Conservation (phyloP, 805 yeast genomes). For the Spathaspora passalidarum region DNA sequence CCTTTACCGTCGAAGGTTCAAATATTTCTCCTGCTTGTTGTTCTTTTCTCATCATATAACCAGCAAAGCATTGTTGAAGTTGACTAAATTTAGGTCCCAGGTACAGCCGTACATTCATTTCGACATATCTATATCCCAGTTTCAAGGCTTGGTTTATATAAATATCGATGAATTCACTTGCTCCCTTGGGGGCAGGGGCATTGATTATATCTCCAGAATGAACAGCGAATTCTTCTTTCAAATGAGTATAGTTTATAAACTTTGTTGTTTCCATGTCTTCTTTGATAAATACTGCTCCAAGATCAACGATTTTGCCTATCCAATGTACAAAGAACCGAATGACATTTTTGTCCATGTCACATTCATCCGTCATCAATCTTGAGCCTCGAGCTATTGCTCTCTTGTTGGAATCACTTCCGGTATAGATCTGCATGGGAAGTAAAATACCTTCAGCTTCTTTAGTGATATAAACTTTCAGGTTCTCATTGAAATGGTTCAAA, state of each 20-base stretch:
- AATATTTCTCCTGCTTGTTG: slow-evolving; percentile 7
- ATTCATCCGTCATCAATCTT: background rate
- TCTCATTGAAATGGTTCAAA: background rate
- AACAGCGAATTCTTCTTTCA: slow-evolving; percentile 3
- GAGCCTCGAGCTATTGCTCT: slow-evolving; percentile 10
- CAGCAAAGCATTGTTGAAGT: slow-evolving; percentile 9
- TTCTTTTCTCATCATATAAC: slow-evolving; percentile 8
- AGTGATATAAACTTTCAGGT: slow-evolving; percentile 3
- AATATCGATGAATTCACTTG: slow-evolving; percentile 10
- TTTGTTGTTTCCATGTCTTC: slow-evolving; percentile 1
- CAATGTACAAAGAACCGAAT: slow-evolving; percentile 9
- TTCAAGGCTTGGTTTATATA: slow-evolving; percentile 5
- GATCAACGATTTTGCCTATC: slow-evolving; percentile 9
- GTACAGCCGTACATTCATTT: slow-evolving; percentile 8
- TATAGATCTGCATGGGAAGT: slow-evolving; percentile 7
- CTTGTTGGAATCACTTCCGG: slow-evolving; percentile 6
- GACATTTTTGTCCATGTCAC: slow-evolving; percentile 1
- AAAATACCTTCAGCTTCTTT: slow-evolving; percentile 3
- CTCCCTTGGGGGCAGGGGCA: slow-evolving; percentile 10
- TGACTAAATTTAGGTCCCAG: slow-evolving; percentile 3
- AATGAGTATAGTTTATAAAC: background rate
- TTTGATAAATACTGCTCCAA: slow-evolving; percentile 3
- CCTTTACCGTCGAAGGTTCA: slow-evolving; percentile 9
- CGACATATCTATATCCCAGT: slow-evolving; percentile 6
- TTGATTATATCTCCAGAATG: slow-evolving; percentile 12